Evolutionary conservation across 371 early-diverging fungal species (phyloP).

Genomic region (Mortierella sp.): DNA sequence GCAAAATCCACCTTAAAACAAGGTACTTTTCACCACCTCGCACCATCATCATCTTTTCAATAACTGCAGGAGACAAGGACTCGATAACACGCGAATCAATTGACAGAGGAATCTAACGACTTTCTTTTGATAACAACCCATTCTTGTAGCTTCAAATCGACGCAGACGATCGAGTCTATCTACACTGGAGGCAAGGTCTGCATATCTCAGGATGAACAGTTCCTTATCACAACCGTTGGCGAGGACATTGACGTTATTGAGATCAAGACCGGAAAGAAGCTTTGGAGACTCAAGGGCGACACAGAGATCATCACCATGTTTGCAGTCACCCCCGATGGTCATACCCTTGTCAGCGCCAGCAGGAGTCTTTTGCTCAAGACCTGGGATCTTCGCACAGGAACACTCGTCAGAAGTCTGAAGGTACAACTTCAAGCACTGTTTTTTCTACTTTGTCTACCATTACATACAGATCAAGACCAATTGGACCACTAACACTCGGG

Average conservation of each 20-base stretch:
- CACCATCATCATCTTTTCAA: background rate
- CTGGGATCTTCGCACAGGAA: constrained; percentile 84
- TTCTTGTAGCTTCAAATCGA: constrained; percentile 75
- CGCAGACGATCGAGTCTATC: constrained; percentile 88
- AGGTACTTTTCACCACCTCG: constrained; percentile 28
- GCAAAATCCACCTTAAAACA: constrained; percentile 59
- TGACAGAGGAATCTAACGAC: background rate
- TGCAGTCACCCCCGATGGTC: constrained; percentile 85
- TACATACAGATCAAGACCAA: background rate
- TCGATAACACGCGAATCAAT: constrained; percentile 7
- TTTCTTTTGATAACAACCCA: background rate
- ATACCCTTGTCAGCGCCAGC: constrained; percentile 84
- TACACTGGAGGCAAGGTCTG: constrained; percentile 94
- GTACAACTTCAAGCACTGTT: constrained; percentile 27
- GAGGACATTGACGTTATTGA: constrained; percentile 89
- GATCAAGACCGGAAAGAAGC: constrained; percentile 76
- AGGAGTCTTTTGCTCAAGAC: constrained; percentile 84
- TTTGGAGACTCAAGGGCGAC: constrained; percentile 81
- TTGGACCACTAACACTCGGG: background rate
- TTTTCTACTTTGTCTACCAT: background rate
- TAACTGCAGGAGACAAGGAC: background rate
- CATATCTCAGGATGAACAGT: constrained; percentile 77
- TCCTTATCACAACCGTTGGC: constrained; percentile 83
- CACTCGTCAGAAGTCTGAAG: constrained; percentile 77
- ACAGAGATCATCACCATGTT: constrained; percentile 91